Conservation (phyloP, 495 filamentous ascomycete species). For the Hypoxylon crocopeplum region DNA sequence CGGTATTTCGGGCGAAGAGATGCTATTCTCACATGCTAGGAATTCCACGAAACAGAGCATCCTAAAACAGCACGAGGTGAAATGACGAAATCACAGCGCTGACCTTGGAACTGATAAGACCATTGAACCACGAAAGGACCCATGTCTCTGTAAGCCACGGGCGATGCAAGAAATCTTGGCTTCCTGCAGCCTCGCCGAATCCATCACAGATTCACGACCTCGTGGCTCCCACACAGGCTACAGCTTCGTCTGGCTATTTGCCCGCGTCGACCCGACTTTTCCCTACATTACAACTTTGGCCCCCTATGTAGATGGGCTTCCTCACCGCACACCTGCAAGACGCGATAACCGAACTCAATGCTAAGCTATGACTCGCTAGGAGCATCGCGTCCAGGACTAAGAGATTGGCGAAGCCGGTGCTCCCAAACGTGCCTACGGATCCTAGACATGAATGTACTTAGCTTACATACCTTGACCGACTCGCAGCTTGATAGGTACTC, state of each 20-base stretch:
- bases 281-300: conserved; percentile 18
- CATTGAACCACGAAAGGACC: conserved; percentile 8
- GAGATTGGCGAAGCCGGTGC: conserved; percentile 26
- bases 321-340: conserved; percentile 30
- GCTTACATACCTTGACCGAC: conserved; percentile 13
- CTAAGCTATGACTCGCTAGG: not conserved
- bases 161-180: conserved; percentile 38
- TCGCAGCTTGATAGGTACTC: conserved; percentile 7
- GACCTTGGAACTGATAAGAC: conserved; percentile 28
- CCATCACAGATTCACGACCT: conserved; percentile 30
- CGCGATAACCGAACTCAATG: conserved; percentile 20
- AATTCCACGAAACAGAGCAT: conserved; percentile 26
- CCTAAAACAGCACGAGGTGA: conserved; percentile 32
- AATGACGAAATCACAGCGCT: conserved; percentile 26
- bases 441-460: not conserved
- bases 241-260: conserved; percentile 27
- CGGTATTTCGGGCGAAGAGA: not conserved
- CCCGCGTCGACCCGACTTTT: conserved; percentile 22
- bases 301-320: conserved; percentile 3
- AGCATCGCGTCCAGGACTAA: not conserved
- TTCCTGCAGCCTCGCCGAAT: conserved; percentile 38
- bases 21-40: conserved; percentile 29
- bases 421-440: not conserved
- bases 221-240: conserved; percentile 30
- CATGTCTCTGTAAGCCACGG: conserved; percentile 30